Conservation (phyloP, 495 filamentous ascomycete species). For the Oidiodendron maius region DNA sequence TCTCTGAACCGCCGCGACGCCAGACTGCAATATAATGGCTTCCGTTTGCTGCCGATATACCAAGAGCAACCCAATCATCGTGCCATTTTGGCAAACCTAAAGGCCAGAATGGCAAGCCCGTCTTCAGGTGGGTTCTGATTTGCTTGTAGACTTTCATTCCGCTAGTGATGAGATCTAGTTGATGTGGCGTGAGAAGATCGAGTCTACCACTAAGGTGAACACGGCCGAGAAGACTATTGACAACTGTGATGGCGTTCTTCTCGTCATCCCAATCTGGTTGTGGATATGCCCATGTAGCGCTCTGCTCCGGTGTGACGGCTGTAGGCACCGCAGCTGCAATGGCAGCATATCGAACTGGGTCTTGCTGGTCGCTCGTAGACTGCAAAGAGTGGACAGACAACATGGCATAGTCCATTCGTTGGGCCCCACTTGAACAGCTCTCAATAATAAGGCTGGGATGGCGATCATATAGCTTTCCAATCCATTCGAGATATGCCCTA, state of each 20-base stretch:
- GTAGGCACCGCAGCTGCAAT: slow-evolving; percentile 1
- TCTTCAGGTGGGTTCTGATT: too few species aligned
- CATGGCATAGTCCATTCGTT: slow-evolving; percentile 2
- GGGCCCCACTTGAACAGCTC: slow-evolving; percentile 4
- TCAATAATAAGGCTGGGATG: slow-evolving; percentile 1
- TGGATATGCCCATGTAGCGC: slow-evolving; percentile 3
- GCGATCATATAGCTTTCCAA: background rate
- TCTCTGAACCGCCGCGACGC: too few species aligned
- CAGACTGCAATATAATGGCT: too few species aligned
- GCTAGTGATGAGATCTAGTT: background rate
- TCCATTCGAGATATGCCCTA: background rate
- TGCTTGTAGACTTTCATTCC: background rate
- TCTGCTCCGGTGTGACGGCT: slow-evolving; percentile 6
- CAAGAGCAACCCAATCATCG: too few species aligned
- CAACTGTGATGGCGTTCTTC: background rate
- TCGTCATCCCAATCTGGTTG: background rate
- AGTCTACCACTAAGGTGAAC: slow-evolving; percentile 4
- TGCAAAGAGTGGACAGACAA: slow-evolving; percentile 1
- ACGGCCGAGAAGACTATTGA: slow-evolving; percentile 1
- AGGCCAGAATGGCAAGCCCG: too few species aligned
- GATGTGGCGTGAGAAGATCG: background rate
- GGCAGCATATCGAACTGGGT: background rate
- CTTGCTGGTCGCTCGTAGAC: slow-evolving; percentile 5
- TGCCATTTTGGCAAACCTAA: too few species aligned
- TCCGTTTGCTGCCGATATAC: too few species aligned